Evolutionary conservation across 192 early-diverging fungal genomes (phyloP).

Genomic region (Bifiguratus adelaidae): DNA sequence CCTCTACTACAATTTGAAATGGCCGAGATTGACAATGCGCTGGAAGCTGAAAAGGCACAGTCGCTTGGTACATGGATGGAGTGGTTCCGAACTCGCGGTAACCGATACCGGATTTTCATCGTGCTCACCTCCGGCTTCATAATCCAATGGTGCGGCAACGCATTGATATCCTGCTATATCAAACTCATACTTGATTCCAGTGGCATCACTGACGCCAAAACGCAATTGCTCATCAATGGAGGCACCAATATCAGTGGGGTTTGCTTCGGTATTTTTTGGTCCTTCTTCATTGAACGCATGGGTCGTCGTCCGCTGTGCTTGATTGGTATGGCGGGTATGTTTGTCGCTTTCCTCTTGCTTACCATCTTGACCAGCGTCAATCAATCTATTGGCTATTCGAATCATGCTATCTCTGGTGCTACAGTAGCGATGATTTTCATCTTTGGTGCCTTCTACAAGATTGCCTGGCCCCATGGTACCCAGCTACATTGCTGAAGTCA

Average conservation of each 20-base stretch:
- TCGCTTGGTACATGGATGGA: background rate
- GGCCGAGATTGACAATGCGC: background rate
- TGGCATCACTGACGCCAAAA: background rate
- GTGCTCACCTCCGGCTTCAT: background rate
- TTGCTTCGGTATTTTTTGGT: background rate
- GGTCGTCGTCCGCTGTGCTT: constrained; percentile 5
- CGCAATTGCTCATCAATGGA: background rate
- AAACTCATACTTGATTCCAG: background rate
- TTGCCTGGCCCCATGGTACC: background rate
- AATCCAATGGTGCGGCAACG: constrained; percentile 1
- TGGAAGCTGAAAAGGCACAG: background rate
- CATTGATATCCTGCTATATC: background rate
- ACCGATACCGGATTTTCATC: constrained; percentile 1
- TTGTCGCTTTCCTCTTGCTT: constrained; percentile 1
- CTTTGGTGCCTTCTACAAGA: background rate
- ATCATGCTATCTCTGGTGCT: background rate
- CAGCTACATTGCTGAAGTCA: background rate
- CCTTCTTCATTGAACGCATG: constrained; percentile 28
- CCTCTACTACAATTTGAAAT: background rate
- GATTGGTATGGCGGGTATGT: constrained; percentile 2
- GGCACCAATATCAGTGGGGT: background rate
- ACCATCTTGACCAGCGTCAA: background rate
- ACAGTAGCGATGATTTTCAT: constrained; percentile 2
- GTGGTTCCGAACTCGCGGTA: background rate
- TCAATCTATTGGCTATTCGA: background rate